Conservation (phyloP, 768 basidiomycete species). For the Lentinula aciculospora region DNA sequence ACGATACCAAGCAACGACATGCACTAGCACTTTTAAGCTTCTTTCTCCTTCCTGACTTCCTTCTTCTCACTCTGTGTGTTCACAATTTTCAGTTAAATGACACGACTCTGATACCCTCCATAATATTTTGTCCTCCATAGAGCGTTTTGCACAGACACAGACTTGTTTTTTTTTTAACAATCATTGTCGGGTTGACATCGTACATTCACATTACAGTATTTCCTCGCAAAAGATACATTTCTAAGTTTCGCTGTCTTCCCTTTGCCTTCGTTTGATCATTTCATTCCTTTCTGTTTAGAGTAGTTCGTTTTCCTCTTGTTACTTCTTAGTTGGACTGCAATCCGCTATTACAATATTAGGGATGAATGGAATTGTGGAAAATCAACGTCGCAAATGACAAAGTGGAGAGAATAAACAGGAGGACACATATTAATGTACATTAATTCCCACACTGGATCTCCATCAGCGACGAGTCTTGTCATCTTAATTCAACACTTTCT, state of each 20-base stretch:
- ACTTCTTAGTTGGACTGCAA: too few species aligned
- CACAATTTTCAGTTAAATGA: neutral
- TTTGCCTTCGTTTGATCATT: neutral
- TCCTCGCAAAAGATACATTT: neutral
- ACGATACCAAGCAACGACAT: neutral
- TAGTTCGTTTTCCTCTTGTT: neutral
- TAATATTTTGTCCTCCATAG: neutral
- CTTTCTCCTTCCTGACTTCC: neutral
- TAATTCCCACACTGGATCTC: neutral
- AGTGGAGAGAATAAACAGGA: neutral
- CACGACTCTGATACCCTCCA: constrained; percentile 1
- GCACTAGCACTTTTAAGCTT: neutral
- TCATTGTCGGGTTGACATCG: neutral
- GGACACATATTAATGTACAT: neutral
- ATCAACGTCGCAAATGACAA: neutral
- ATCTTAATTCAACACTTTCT: neutral
- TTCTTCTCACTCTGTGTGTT: neutral
- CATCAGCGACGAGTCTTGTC: constrained; percentile 1
- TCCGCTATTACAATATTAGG: neutral
- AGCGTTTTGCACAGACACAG: neutral
- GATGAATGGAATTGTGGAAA: neutral
- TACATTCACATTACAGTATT: neutral
- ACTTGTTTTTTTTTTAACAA: neutral
- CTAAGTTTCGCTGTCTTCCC: neutral
- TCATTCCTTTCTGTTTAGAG: neutral